Percentiles rank a stretch among this genome's conserved stretches.
Conservation (phyloP, 305 asterid species). For the Striga hermonthica region DNA sequence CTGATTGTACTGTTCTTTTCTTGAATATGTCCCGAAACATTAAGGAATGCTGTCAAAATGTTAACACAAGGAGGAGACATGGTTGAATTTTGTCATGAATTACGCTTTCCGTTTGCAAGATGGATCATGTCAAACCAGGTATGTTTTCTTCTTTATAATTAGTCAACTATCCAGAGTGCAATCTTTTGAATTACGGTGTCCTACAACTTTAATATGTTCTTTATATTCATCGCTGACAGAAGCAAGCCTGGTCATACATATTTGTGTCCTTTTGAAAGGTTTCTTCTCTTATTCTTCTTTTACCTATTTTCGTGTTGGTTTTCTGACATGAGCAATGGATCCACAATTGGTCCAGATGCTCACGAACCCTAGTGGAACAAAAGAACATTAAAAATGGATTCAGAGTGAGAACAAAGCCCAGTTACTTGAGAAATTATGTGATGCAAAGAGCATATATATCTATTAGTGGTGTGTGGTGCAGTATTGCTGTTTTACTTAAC, state of each 20-base stretch:
- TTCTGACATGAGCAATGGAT: neutral
- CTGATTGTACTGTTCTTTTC: constrained; percentile 23
- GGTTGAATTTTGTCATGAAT: constrained; percentile 90
- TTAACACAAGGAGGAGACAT: constrained; percentile 91
- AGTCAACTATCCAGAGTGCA: constrained; percentile 1
- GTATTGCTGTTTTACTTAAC: too few species aligned
- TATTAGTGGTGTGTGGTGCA: too few species aligned
- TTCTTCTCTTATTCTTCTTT: neutral
- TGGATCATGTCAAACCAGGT: constrained; percentile 88
- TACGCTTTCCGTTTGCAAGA: constrained; percentile 77
- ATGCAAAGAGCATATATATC: too few species aligned
- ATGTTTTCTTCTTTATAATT: constrained; percentile 1
- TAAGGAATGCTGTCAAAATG: constrained; percentile 70
- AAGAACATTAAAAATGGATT: too few species aligned
- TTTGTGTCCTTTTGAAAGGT: neutral
- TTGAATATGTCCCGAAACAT: constrained; percentile 27
- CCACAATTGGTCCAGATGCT: too few species aligned
- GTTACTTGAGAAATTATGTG: too few species aligned
- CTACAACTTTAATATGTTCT: constrained; percentile 12
- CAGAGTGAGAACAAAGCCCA: too few species aligned
- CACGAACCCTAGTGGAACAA: too few species aligned
- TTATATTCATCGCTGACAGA: constrained; percentile 8
- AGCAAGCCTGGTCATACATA: neutral
- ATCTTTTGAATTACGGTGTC: neutral
- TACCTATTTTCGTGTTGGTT: constrained; percentile 20